These are phyloP conservation scores for Fusarium nanum DNA, from an alignment of 2,329 filamentous ascomycete genomes.

Conservation along the genomic window DNA sequence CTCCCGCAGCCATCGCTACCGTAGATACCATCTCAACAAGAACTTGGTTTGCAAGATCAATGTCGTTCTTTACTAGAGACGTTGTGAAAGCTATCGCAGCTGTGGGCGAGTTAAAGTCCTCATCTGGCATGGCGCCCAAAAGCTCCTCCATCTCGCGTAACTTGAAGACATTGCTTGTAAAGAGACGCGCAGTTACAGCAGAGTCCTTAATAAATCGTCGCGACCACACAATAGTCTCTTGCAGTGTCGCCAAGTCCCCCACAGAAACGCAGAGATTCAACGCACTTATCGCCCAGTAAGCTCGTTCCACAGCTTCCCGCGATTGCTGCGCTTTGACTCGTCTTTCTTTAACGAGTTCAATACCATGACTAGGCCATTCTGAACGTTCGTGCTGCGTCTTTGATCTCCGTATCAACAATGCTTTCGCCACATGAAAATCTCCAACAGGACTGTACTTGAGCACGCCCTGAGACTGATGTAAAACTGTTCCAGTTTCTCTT, in stretches of 20 bases:
- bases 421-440: conserved; percentile 28
- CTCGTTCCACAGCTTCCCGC: conserved; percentile 37
- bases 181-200: conserved; percentile 27
- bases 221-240: conserved; percentile 45
- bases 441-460: conserved; percentile 10
- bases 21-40: conserved; percentile 31
- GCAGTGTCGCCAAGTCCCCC: conserved; percentile 40
- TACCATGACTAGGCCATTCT: conserved; percentile 30
- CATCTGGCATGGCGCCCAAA: conserved; percentile 29
- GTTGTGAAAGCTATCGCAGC: conserved; percentile 7
- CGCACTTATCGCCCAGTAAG: conserved; percentile 46
- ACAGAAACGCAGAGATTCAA: conserved; percentile 45
- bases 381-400: conserved; percentile 10
- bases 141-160: conserved; percentile 39
- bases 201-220: conserved; percentile 48
- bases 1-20: conserved; percentile 10
- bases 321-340: conserved; percentile 40
- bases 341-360: conserved; percentile 34
- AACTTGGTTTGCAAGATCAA: conserved; percentile 27
- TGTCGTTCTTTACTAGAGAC: neutral
- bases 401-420: conserved; percentile 26
- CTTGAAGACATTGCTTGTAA: conserved; percentile 3
- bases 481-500: neutral
- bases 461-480: conserved; percentile 13
- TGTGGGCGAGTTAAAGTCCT: neutral